phyloP scores from a whole-genome alignment of 1,139 yeast genomes.

The Debaryomyces sp. region DNA sequence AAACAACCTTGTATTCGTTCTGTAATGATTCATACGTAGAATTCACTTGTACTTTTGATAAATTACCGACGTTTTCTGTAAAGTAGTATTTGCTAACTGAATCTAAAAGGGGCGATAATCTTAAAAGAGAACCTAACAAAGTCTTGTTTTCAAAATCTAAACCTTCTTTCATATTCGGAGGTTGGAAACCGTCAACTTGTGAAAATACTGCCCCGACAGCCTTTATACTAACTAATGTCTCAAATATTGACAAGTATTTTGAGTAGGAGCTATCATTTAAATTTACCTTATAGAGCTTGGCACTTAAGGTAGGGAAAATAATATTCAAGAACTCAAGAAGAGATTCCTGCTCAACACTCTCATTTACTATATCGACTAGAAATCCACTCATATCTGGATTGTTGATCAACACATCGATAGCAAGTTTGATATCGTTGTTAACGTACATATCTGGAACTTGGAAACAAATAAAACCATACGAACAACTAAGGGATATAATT shows the following conservation, averaged over 20 bases:
- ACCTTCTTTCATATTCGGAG: slow-evolving; percentile 44
- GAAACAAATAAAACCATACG: slow-evolving; percentile 71
- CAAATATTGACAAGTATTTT: slow-evolving; percentile 55
- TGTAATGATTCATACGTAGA: slow-evolving; percentile 58
- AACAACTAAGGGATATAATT: slow-evolving; percentile 55
- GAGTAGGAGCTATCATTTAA: slow-evolving; percentile 53
- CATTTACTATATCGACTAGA: slow-evolving; percentile 56
- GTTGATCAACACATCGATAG: slow-evolving; percentile 34
- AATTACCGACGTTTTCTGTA: slow-evolving; percentile 43
- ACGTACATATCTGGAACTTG: slow-evolving; percentile 71
- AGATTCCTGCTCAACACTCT: slow-evolving; percentile 68
- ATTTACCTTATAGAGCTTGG: slow-evolving; percentile 30
- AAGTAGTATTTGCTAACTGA: slow-evolving; percentile 47
- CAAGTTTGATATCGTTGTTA: slow-evolving; percentile 34
- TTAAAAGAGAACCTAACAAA: slow-evolving; percentile 74
- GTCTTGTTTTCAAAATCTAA: slow-evolving; percentile 61
- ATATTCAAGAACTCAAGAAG: slow-evolving; percentile 61
- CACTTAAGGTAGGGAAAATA: slow-evolving; percentile 52
- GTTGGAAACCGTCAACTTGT: slow-evolving; percentile 56
- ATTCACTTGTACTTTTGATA: slow-evolving; percentile 44
- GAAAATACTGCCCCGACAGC: slow-evolving; percentile 64
- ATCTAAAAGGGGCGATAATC: slow-evolving; percentile 69
- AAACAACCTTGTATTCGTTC: slow-evolving; percentile 57
- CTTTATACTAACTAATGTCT: slow-evolving; percentile 62
- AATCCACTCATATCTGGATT: slow-evolving; percentile 52